A percentile compares a stretch with the other conserved stretches of the same genome.
Conservation (phyloP, 495 filamentous ascomycete genomes). For the Penicillium pulvis region DNA sequence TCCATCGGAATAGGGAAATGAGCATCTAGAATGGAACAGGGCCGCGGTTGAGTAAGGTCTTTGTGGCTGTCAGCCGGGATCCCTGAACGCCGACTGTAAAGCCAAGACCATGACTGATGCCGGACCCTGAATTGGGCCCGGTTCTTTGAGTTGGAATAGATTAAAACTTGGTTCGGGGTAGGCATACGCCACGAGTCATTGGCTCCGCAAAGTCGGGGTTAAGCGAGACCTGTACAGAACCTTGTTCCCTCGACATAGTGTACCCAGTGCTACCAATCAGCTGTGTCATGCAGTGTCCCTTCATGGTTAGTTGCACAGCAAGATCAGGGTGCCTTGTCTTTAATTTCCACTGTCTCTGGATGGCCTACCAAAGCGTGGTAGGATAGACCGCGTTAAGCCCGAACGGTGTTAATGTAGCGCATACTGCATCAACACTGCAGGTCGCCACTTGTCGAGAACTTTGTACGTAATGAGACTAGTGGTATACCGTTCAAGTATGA, state of each 20-base stretch:
- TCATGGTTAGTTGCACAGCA: neutral
- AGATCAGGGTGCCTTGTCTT: neutral
- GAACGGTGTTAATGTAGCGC: neutral
- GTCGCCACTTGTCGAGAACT: neutral
- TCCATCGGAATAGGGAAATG: neutral
- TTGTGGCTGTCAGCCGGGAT: neutral
- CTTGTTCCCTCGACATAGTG: neutral
- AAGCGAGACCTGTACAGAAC: neutral
- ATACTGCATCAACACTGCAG: neutral
- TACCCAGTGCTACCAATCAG: neutral
- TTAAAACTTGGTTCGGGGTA: neutral
- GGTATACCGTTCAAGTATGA: neutral
- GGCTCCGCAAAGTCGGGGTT: constrained; percentile 14
- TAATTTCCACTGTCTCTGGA: neutral
- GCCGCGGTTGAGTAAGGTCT: constrained; percentile 3
- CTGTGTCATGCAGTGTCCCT: neutral
- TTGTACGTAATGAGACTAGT: neutral
- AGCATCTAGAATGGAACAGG: neutral
- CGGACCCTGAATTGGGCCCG: constrained; percentile 1
- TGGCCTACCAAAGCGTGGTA: neutral
- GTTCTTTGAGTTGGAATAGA: neutral
- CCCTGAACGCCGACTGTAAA: neutral
- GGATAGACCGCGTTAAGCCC: neutral
- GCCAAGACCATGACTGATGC: constrained; percentile 1
- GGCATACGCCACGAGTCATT: constrained; percentile 8